Evolutionary conservation across 495 filamentous ascomycete species (phyloP).

Genomic region (Pseudotulostoma volvatum): DNA sequence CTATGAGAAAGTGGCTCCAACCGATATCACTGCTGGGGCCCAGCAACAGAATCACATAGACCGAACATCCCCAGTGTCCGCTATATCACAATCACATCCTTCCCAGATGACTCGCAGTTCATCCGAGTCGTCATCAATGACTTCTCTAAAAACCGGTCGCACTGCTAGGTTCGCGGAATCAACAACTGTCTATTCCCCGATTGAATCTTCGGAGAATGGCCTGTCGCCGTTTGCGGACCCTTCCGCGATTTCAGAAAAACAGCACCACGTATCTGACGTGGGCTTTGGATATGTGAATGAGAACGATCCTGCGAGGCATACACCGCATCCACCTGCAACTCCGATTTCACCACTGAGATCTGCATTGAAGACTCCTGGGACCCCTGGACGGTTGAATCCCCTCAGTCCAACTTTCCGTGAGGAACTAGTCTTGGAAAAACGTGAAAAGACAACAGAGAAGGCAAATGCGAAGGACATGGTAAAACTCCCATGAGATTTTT

Average conservation of each 20-base stretch:
- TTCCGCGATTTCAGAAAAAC: conserved; percentile 27
- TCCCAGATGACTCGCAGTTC: conserved; percentile 9
- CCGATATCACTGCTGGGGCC: no score
- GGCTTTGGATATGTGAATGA: conserved; percentile 79
- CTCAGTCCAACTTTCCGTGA: conserved; percentile 81
- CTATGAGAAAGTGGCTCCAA: no score
- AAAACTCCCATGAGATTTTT: conserved; percentile 21
- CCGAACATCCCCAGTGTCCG: conserved; percentile 1
- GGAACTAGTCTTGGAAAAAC: conserved; percentile 67
- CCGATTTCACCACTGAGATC: conserved; percentile 69
- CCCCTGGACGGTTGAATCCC: conserved; percentile 47
- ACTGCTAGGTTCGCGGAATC: conserved; percentile 84
- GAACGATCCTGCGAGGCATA: conserved; percentile 35
- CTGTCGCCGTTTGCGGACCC: conserved; percentile 55
- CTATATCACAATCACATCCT: conserved; percentile 1
- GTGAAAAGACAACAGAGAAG: conserved; percentile 61
- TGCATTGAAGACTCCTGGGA: conserved; percentile 70
- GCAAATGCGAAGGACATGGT: conserved; percentile 75
- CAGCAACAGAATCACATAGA: no score
- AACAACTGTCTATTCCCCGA: conserved; percentile 71
- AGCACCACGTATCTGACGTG: conserved; percentile 55
- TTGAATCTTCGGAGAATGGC: conserved; percentile 36
- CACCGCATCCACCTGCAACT: conserved; percentile 35
- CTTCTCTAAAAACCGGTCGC: conserved; percentile 54
- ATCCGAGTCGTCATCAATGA: conserved; percentile 29